Evolutionary conservation across 108 stramenopile genomes (phyloP).

Genomic region (Craspedostauros australis): DNA sequence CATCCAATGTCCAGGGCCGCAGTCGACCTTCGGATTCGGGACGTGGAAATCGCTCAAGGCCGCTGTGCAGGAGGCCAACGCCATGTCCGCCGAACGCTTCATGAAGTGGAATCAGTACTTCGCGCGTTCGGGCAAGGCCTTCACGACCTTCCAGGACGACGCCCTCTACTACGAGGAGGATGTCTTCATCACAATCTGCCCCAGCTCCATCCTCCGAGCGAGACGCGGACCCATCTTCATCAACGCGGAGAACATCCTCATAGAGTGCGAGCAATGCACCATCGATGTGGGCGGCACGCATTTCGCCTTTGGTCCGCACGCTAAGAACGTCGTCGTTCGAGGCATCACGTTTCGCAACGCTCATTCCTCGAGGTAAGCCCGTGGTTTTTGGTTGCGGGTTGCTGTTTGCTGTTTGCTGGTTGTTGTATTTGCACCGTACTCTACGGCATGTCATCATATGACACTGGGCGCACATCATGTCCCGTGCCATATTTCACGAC

Average conservation of each 20-base stretch:
- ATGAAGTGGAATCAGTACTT: constrained; percentile 62
- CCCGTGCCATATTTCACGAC: too few species aligned
- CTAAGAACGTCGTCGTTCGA: constrained; percentile 54
- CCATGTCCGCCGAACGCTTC: constrained; percentile 62
- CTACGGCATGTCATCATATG: too few species aligned
- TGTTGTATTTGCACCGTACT: too few species aligned
- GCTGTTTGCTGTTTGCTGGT: too few species aligned
- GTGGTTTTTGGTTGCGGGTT: too few species aligned
- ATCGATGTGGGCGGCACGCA: constrained; percentile 63
- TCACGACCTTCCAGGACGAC: constrained; percentile 29
- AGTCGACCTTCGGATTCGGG: constrained; percentile 52
- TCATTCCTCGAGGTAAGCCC: constrained; percentile 38
- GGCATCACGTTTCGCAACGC: constrained; percentile 67
- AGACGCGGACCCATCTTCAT: constrained; percentile 54
- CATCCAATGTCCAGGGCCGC: constrained; percentile 60
- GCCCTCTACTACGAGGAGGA: constrained; percentile 46
- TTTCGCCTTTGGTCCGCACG: constrained; percentile 75
- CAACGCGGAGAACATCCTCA: constrained; percentile 72
- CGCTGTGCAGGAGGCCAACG: constrained; percentile 67
- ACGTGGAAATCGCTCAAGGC: constrained; percentile 53
- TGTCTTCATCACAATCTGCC: constrained; percentile 73
- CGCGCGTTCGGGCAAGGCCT: constrained; percentile 16
- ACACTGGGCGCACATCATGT: too few species aligned
- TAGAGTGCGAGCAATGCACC: constrained; percentile 60
- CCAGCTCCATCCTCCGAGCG: constrained; percentile 37